Conservation (phyloP, 306 rosid genomes). For the Citrullus mucosospermus region DNA sequence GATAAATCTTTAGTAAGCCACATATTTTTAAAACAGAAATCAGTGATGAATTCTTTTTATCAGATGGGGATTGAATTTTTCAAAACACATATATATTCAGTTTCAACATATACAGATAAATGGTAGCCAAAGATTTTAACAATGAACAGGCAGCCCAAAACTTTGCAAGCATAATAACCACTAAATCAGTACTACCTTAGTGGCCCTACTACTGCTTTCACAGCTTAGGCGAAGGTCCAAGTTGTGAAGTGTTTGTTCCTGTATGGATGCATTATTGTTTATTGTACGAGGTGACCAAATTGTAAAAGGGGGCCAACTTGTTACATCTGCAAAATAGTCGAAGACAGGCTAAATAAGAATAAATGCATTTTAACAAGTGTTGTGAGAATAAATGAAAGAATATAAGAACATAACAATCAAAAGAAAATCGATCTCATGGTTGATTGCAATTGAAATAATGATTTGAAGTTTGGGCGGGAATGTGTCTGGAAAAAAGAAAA, state of each 20-base stretch:
- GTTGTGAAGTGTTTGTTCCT: not conserved
- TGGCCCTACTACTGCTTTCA: slow-evolving; percentile 4
- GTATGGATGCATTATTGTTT: not conserved
- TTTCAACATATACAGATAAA: not conserved
- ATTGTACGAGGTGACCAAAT: not conserved
- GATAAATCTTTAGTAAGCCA: not conserved
- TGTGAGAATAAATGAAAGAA: no score
- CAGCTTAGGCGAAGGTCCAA: not conserved
- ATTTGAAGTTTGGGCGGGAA: not conserved
- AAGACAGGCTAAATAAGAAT: not conserved
- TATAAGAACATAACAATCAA: not conserved
- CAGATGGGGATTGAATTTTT: not conserved
- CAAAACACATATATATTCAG: not conserved
- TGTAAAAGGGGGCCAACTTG: slow-evolving; percentile 4
- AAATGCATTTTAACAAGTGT: not conserved
- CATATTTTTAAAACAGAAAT: not conserved
- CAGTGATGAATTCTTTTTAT: not conserved
- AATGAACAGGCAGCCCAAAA: not conserved
- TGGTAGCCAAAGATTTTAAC: not conserved
- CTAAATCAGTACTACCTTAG: not conserved
- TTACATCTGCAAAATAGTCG: not conserved
- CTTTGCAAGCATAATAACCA: not conserved
- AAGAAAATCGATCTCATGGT: not conserved
- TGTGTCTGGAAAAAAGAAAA: not conserved
- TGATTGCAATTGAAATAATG: not conserved